Evolutionary conservation across 2,329 filamentous ascomycete species (phyloP).

Genomic region (Calonectria pauciramosa): DNA sequence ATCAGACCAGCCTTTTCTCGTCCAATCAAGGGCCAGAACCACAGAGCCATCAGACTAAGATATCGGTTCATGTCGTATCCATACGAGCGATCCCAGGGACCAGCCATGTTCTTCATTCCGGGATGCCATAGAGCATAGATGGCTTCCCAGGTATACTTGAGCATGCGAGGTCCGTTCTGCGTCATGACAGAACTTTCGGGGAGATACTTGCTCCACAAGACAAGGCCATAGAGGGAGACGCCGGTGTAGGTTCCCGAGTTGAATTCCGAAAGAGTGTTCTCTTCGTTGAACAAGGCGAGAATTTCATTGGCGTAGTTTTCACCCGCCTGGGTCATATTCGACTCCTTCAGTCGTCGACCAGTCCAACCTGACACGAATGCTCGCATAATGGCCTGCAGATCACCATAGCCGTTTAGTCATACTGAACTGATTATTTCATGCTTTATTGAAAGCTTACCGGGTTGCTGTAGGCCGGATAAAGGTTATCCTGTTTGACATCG

Average conservation of each 20-base stretch:
- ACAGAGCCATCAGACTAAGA: constrained; percentile 68
- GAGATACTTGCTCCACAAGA: constrained; percentile 72
- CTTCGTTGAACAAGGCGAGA: constrained; percentile 67
- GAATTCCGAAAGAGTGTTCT: constrained; percentile 72
- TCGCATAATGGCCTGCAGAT: constrained; percentile 67
- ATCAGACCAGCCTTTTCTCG: constrained; percentile 57
- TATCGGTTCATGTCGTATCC: constrained; percentile 76
- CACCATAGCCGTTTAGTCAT: not conserved
- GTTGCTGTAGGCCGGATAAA: constrained; percentile 74
- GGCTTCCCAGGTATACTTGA: constrained; percentile 66
- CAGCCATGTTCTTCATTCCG: constrained; percentile 71
- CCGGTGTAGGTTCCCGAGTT: constrained; percentile 75
- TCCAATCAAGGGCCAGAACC: constrained; percentile 71
- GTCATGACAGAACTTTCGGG: constrained; percentile 66
- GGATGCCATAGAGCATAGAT: constrained; percentile 69
- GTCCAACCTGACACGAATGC: constrained; percentile 72
- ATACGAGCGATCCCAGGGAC: constrained; percentile 75
- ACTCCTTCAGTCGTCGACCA: constrained; percentile 65
- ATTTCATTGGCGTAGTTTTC: constrained; percentile 69
- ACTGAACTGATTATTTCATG: accelerated
- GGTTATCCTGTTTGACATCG: constrained; percentile 65
- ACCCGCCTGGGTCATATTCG: constrained; percentile 71
- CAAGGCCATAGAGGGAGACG: constrained; percentile 70
- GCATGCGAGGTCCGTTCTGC: constrained; percentile 64
- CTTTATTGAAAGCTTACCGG: constrained; percentile 50